Evolutionary conservation across 768 basidiomycete species (phyloP).

Genomic region (Lactarius sp.): DNA sequence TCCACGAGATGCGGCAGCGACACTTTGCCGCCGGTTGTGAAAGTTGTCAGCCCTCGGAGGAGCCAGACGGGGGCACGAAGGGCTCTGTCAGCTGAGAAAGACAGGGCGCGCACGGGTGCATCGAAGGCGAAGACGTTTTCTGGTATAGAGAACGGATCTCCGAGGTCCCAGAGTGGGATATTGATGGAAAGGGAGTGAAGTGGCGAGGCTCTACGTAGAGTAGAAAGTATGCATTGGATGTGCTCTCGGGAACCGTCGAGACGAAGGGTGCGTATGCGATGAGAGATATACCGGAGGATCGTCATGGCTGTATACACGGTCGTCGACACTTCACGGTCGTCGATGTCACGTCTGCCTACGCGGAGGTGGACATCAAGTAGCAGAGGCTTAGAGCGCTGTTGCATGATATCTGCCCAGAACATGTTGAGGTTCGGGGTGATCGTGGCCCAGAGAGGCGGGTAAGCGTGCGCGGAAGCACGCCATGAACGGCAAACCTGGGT

Average conservation of each 20-base stretch:
- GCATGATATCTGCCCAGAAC: slow-evolving; percentile 12
- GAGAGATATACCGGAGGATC: slow-evolving; percentile 1
- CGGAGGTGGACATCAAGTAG: slow-evolving; percentile 17
- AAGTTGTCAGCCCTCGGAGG: slow-evolving; percentile 3
- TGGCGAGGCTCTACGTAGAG: background rate
- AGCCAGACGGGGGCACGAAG: slow-evolving; percentile 9
- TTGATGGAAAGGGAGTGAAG: slow-evolving; percentile 5
- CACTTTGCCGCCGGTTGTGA: background rate
- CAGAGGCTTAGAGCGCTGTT: slow-evolving; percentile 5
- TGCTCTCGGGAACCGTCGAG: slow-evolving; percentile 10
- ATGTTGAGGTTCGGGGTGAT: slow-evolving; percentile 16
- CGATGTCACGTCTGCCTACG: slow-evolving; percentile 9
- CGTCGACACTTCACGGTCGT: slow-evolving; percentile 7
- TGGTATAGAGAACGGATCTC: slow-evolving; percentile 1
- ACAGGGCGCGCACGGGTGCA: slow-evolving; percentile 4
- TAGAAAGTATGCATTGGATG: background rate
- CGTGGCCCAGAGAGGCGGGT: slow-evolving; percentile 12
- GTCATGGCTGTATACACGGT: background rate
- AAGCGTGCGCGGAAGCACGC: slow-evolving; percentile 1
- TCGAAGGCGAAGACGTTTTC: background rate
- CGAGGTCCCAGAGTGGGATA: slow-evolving; percentile 12
- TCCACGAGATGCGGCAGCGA: background rate
- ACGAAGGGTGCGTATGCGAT: slow-evolving; percentile 13
- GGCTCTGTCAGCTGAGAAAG: slow-evolving; percentile 5
- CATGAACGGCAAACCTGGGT: slow-evolving; percentile 18